Evolutionary conservation across 768 basidiomycete species (phyloP).

Genomic region (Trametes cingulata): DNA sequence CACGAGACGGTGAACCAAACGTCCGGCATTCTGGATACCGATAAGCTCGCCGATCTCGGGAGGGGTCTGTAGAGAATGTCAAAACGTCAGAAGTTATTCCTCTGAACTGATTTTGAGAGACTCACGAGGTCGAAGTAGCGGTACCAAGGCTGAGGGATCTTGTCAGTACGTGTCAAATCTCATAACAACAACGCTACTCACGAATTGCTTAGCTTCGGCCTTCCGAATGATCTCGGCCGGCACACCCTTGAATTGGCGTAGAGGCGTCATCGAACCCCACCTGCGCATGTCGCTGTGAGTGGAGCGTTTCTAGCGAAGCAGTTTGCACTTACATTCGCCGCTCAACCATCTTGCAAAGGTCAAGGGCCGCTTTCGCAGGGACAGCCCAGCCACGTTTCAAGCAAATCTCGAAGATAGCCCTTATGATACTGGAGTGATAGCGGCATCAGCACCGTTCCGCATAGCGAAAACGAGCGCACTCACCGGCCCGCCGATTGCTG

Average conservation of each 20-base stretch:
- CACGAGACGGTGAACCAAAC: slow-evolving; percentile 87
- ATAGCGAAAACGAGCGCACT: slow-evolving; percentile 22
- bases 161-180: background rate
- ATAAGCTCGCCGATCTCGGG: slow-evolving; percentile 96
- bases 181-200: slow-evolving; percentile 38
- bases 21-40: slow-evolving; percentile 91
- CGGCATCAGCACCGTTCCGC: background rate
- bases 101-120: background rate
- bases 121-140: slow-evolving; percentile 88
- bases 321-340: slow-evolving; percentile 62
- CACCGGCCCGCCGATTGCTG: slow-evolving; percentile 95
- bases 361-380: slow-evolving; percentile 87
- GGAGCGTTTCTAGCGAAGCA: background rate
- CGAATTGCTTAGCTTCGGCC: slow-evolving; percentile 97
- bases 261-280: slow-evolving; percentile 98
- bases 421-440: slow-evolving; percentile 63
- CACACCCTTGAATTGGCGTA: slow-evolving; percentile 93
- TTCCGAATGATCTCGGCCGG: slow-evolving; percentile 84
- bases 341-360: slow-evolving; percentile 96
- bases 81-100: background rate
- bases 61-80: slow-evolving; percentile 46
- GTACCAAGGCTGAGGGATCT: slow-evolving; percentile 79
- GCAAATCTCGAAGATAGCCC: slow-evolving; percentile 97
- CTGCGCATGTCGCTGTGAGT: slow-evolving; percentile 39
- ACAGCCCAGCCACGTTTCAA: slow-evolving; percentile 97